Conservation (phyloP, 352 stramenopile species). For the Pythium sp. region DNA sequence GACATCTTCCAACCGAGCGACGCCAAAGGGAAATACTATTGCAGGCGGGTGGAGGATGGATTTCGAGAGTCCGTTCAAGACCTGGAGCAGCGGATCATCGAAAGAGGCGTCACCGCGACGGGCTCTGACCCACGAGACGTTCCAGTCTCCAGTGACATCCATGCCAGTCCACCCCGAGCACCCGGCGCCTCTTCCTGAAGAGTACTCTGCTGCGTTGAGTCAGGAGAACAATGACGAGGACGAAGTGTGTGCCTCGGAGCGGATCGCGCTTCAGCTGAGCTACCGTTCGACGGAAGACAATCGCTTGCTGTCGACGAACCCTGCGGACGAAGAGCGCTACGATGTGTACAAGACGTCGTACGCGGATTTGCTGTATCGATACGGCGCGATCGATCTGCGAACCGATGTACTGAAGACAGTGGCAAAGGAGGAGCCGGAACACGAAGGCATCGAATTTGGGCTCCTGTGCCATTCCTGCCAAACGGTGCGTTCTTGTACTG, state of each 20-base stretch:
- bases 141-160: conserved; percentile 36
- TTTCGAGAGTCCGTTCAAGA: conserved; percentile 78
- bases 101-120: conserved; percentile 42
- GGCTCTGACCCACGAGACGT: conserved; percentile 46
- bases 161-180: conserved; percentile 20
- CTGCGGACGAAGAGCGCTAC: conserved; percentile 58
- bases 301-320: conserved; percentile 45
- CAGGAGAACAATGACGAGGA: conserved; percentile 19
- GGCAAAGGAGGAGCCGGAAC: conserved; percentile 24
- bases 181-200: background rate
- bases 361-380: conserved; percentile 77
- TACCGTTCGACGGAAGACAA: conserved; percentile 38
- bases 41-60: conserved; percentile 53
- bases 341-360: conserved; percentile 83
- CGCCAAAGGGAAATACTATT: conserved; percentile 10
- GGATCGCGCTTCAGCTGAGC: conserved; percentile 49
- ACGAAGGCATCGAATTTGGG: conserved; percentile 58
- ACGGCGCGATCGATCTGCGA: conserved; percentile 69
- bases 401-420: conserved; percentile 73
- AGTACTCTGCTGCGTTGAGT: conserved; percentile 4
- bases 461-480: conserved; percentile 68
- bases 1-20: conserved; percentile 8
- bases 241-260: conserved; percentile 37
- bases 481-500: conserved; percentile 30
- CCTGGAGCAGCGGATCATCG: conserved; percentile 42